Base-by-base conservation (phyloP, 371 early-diverging fungal species). In the Actinomortierella ambigua region DNA sequence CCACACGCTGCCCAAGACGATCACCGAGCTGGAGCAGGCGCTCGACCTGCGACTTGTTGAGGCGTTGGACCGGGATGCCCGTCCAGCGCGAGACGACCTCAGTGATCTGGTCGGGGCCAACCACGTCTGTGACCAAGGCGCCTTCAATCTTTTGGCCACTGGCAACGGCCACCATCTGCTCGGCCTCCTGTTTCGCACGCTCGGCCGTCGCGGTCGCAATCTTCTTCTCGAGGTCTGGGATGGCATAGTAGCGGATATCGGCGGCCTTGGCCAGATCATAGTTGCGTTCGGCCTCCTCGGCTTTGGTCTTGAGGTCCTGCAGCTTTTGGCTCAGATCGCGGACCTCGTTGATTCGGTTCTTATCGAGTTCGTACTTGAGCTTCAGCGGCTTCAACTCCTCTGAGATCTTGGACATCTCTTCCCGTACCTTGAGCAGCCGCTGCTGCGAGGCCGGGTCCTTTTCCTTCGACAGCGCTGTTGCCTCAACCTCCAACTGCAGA, bases 401-500 rank as follows among this genome's bases (percentile, higher is more conserved):
- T 22, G 89, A 79, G 22, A 98, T 78, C 39, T 81, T 83, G 0
- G 89, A 77, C 78, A 98, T 91, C 69, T 97, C 95, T 64, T 92
- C 89, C 24, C 88, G 82, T 26, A 95, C 94, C 57, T 86, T 84
- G 23, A 79, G 68, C 17, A 96, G 81, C 13, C 98, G 90, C 47
- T 88, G 87, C 53, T 90, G 82, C n/a, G 90, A 88, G 18, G 87
- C 86, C 48, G 85, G 79, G 75, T 94, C 94, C 80, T 94, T 94
- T 68, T 98, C 98, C 80, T 96, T 96, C 50, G 83, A 81, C 41
- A 98, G 78, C 0, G 98, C 98, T 18, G 93, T 93, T 47, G 92
- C 93, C 78, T 98, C 98, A 59, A 98, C 93, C 71, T 98, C 97
- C 17, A 98, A 85, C 79, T 95, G 97, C 58, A 97, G 82, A 53